Base-by-base conservation (phyloP, 768 basidiomycete species). In the Termitomyces eurrhizus region DNA sequence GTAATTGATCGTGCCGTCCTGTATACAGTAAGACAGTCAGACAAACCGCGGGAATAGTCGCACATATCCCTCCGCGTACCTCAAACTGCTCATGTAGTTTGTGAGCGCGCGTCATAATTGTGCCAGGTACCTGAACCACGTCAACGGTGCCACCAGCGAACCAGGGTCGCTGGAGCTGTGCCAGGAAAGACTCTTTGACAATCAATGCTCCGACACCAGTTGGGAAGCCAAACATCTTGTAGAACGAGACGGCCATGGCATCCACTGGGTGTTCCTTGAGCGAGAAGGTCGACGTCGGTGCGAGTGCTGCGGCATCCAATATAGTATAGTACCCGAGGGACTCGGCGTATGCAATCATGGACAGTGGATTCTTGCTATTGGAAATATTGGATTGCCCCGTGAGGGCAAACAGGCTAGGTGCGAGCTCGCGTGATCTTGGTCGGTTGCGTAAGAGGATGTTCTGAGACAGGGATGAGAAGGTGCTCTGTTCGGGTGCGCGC, bases 161-260 rank as follows among this genome's bases (percentile, higher is more conserved):
- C 92, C 92, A 94, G 0, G 90, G 90, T 8, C 90, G 82, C 57
- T 83, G 77, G 44, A 91, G 75, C 52, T 75, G 74, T 6, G 71
- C 71, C 54, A 92, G 72, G 65, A 92, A 90, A 9, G 82, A 80
- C 67, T 87, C 85, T 69, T 86, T 89, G 48, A 89, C 86, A 33
- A 94, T 71, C 5, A 94, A 77, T 13, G 90, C 90, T 39, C 92
- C 92, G 46, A 93, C 83, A 8, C 92, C 92, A 0, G 91, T 93
- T 12, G 92, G 92, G 65, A 86, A 93, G 37, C 92, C 92, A 64
- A 92, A 91, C 88, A 93, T 92, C 66, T 94, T 94, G 74, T 94
- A 94, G 67, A 93, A 92, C 48, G 88, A 90, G 56, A 94, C 68
- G 0, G 86, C 90, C 81, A 92, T 85, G 1, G 91, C 92, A 70